Evolutionary conservation across 2,329 filamentous ascomycete species (phyloP), one percentile per base, ranked within the genome.

Genomic region (Paracamarosporium sp.): DNA sequence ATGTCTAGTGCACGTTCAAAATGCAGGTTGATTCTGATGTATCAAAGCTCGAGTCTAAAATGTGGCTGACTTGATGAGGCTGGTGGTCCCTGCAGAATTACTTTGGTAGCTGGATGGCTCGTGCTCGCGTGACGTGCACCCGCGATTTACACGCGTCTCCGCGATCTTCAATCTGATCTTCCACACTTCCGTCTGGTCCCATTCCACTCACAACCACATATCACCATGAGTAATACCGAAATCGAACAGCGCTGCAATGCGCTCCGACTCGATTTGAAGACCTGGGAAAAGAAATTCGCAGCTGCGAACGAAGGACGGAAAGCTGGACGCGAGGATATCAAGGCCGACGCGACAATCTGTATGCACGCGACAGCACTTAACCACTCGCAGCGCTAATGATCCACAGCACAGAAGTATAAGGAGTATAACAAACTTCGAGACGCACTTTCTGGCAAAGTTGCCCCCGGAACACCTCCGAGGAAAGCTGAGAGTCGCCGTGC

Each of bases 211-310:
- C 51, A 31, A 57, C 54, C 53, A 63, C 45, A 59, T 46, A 27
- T 50, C 57, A 63, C 59, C 45, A 76, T 75, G 71, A 68, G 65
- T 57, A 64, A 62, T 54, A 57, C 64, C 28, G 68, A 71, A 5
- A 41, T 69, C 13, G 67, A 75, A 46, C 59, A 75, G 87, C 95
- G 68, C 95, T 99, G 79, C 92, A 97, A 84, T 94, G 89, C 80
- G 95, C 79, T 93, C n/a, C 85, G 89, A n/a, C 78, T 81, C 35
- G 87, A 91, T 61, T 79, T 94, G 46, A 94, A 94, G 76, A 75
- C 76, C 63, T 95, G 90, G 88, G 91, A 95, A 72, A 86, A 81
- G 62, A 79, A 84, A 6, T 94, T 91, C 80, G 83, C 85, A 5
- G 79, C 79, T 24, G 74, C 80, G 15, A 84, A 93, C 69, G 80